Percentiles rank a stretch among this genome's conserved stretches.
Conservation (phyloP, 495 filamentous ascomycete species). For the Penicillium macrosclerotiorum region DNA sequence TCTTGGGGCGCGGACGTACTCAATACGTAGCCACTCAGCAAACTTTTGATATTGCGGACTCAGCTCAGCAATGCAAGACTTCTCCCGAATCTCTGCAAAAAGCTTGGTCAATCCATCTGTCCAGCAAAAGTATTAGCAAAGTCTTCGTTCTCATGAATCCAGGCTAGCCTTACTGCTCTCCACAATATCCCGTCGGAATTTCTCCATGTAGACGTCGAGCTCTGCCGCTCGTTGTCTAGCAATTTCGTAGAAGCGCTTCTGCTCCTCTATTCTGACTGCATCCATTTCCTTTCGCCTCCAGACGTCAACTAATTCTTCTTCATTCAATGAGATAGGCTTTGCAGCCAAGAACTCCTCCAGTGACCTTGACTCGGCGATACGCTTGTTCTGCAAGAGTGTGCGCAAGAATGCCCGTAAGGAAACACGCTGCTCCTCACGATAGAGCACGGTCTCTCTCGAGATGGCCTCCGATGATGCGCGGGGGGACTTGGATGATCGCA, state of each 20-base stretch:
- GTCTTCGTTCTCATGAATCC: background rate
- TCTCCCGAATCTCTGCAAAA: constrained; percentile 87
- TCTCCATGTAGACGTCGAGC: constrained; percentile 96
- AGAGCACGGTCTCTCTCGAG: constrained; percentile 56
- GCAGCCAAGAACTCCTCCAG: constrained; percentile 77
- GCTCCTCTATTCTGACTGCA: constrained; percentile 83
- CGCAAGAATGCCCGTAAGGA: constrained; percentile 88
- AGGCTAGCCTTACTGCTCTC: constrained; percentile 62
- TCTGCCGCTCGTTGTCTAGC: constrained; percentile 86
- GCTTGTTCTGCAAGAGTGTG: constrained; percentile 76
- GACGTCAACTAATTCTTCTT: constrained; percentile 83
- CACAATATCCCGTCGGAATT: constrained; percentile 70
- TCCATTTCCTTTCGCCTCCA: constrained; percentile 77
- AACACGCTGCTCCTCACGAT: constrained; percentile 86
- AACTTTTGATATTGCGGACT: constrained; percentile 97
- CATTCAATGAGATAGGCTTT: constrained; percentile 65
- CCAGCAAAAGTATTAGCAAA: background rate
- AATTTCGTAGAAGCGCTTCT: constrained; percentile 92
- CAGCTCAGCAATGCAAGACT: constrained; percentile 79
- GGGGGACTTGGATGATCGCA: constrained; percentile 43
- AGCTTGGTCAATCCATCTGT: constrained; percentile 86
- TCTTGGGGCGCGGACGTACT: too few relatives aligned
- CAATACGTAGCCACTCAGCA: constrained; percentile 96
- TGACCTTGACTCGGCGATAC: constrained; percentile 75
- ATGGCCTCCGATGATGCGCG: constrained; percentile 47